phyloP scores from a whole-genome alignment of 2,329 filamentous ascomycete genomes.

The Calcarisporium arbuscula region DNA sequence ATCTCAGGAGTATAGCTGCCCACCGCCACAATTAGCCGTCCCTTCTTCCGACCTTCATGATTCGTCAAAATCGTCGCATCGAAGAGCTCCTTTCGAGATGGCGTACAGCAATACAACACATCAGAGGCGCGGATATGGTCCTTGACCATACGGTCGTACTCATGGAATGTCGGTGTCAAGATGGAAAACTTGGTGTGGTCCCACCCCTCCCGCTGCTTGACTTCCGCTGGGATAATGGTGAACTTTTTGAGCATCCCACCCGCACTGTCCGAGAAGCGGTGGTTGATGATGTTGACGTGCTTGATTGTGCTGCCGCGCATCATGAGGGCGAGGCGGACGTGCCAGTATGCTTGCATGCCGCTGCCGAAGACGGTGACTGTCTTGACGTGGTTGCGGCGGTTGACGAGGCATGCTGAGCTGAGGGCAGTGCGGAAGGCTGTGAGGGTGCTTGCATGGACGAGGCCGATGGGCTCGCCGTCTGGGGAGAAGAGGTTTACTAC shows the following conservation, averaged over 20 bases:
- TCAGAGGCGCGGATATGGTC: conserved; percentile 67
- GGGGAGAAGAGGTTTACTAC: conserved; percentile 63
- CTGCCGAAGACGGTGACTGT: conserved; percentile 80
- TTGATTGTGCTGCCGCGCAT: conserved; percentile 65
- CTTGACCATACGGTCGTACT: conserved; percentile 58
- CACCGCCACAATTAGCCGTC: conserved; percentile 65
- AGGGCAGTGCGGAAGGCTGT: conserved; percentile 79
- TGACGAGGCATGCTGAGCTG: conserved; percentile 60
- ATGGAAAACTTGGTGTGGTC: conserved; percentile 59
- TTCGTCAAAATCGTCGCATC: conserved; percentile 66
- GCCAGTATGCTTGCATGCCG: conserved; percentile 91
- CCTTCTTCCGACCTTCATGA: conserved; percentile 62
- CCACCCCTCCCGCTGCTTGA: conserved; percentile 56
- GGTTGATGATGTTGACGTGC: conserved; percentile 78
- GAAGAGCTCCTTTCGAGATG: conserved; percentile 68
- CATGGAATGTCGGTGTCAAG: conserved; percentile 64
- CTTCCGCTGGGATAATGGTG: conserved; percentile 31
- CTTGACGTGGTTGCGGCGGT: conserved; percentile 61
- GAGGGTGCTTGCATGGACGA: conserved; percentile 66
- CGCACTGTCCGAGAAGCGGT: conserved; percentile 56
- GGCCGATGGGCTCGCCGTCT: conserved; percentile 55
- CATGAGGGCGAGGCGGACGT: conserved; percentile 76
- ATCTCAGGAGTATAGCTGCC: conserved; percentile 66
- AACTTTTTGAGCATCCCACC: conserved; percentile 44
- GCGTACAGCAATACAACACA: conserved; percentile 85